These are phyloP conservation scores for Monosporascus cannonballus DNA, from an alignment of 2,329 filamentous ascomycete genomes.

Conservation along the genomic window DNA sequence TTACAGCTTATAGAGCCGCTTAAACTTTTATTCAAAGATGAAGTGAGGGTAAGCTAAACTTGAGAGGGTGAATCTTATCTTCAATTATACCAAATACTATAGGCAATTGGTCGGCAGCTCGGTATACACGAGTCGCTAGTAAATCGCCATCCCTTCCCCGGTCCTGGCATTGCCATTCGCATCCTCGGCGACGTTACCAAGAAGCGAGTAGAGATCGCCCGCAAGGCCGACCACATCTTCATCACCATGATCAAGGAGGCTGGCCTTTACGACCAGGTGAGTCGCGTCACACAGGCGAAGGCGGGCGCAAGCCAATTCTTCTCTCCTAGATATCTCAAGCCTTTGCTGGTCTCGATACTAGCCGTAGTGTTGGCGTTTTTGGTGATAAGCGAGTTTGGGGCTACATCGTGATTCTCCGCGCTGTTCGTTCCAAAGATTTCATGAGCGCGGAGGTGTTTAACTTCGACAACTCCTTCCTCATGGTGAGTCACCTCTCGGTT, in stretches of 20 bases:
- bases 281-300: slow-evolving; percentile 1
- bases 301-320: slow-evolving; percentile 1
- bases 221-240: slow-evolving; percentile 74
- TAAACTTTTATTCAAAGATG: slow-evolving; percentile 58
- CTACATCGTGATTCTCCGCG: slow-evolving; percentile 7
- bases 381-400: background rate
- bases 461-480: slow-evolving; percentile 36
- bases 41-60: slow-evolving; percentile 50
- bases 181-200: slow-evolving; percentile 80
- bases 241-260: slow-evolving; percentile 68
- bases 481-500: slow-evolving; percentile 25
- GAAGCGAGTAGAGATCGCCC: slow-evolving; percentile 71
- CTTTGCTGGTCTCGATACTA: slow-evolving; percentile 39
- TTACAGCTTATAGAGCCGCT: background rate
- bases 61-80: background rate
- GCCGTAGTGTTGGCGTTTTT: slow-evolving; percentile 25
- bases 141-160: slow-evolving; percentile 73
- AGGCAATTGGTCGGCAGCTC: slow-evolving; percentile 55
- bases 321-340: slow-evolving; percentile 37
- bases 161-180: slow-evolving; percentile 63
- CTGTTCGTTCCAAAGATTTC: slow-evolving; percentile 51
- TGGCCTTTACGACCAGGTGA: slow-evolving; percentile 60
- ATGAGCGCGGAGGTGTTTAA: slow-evolving; percentile 62
- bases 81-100: background rate
- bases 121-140: slow-evolving; percentile 70